phyloP scores from a whole-genome alignment of 352 stramenopile species.

The Blastocystis sp. region DNA sequence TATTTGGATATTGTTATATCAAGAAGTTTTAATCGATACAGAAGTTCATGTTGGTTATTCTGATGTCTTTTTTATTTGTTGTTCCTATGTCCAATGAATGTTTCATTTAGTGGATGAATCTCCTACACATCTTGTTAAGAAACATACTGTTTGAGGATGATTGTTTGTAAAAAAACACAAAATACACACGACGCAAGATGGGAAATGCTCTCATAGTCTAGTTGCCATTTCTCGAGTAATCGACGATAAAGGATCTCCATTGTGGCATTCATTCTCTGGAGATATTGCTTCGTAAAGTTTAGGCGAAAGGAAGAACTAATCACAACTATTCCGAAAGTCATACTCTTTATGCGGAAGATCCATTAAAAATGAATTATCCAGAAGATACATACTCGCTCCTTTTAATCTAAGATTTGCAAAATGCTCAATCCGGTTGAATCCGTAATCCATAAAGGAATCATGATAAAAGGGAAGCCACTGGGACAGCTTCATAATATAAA shows the following conservation, averaged over 20 bases:
- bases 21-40: background rate
- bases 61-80: background rate
- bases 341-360: background rate
- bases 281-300: conserved; percentile 11
- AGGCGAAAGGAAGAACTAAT: background rate
- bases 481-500: conserved; percentile 56
- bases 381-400: background rate
- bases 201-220: background rate
- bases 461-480: conserved; percentile 1
- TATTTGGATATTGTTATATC: conserved; percentile 15
- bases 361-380: conserved; percentile 23
- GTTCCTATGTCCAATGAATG: background rate
- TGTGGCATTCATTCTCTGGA: background rate
- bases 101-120: background rate
- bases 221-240: background rate
- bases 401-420: conserved; percentile 4
- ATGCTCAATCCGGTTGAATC: conserved; percentile 42
- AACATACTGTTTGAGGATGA: too few relatives aligned
- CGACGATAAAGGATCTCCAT: conserved; percentile 17
- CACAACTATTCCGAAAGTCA: background rate
- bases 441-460: conserved; percentile 26
- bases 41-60: conserved; percentile 13
- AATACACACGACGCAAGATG: background rate
- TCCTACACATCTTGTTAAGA: background rate
- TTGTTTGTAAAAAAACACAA: background rate